phyloP scores from a whole-genome alignment of 345 rosid genomes.

The Corymbia maculata region DNA sequence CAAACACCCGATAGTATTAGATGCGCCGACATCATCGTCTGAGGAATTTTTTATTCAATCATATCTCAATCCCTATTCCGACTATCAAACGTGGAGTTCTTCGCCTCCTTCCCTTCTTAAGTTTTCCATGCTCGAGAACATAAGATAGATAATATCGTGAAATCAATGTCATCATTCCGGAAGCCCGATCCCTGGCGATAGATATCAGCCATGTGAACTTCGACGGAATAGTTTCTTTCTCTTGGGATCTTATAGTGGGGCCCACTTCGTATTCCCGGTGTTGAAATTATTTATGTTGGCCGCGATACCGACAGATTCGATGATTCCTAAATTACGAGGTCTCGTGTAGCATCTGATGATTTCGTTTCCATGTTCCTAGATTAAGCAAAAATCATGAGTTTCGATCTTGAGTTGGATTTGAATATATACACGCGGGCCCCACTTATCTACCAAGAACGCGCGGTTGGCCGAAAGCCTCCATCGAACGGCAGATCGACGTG shows the following conservation, averaged over 20 bases:
- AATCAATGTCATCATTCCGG: neutral
- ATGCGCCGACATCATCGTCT: neutral
- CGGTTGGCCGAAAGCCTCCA: neutral
- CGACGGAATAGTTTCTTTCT: neutral
- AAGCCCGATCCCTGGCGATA: neutral
- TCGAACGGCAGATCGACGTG: neutral
- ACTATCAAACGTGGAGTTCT: rapidly evolving
- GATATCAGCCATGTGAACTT: too few relatives aligned
- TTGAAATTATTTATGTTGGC: neutral
- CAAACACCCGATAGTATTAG: neutral
- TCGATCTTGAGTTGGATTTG: neutral
- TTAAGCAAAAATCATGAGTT: neutral
- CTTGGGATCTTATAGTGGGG: neutral
- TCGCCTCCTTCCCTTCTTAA: neutral
- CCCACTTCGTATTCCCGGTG: neutral
- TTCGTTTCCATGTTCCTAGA: neutral
- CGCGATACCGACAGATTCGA: neutral
- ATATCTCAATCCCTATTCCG: rapidly evolving
- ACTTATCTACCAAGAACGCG: neutral
- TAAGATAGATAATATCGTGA: rapidly evolving
- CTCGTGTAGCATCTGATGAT: neutral
- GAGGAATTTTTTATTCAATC: neutral
- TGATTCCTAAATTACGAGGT: neutral
- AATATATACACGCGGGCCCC: neutral
- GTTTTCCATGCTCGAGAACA: too few relatives aligned